Base-by-base conservation (phyloP, 2,329 filamentous ascomycete species). In the Amauroascus niger region DNA sequence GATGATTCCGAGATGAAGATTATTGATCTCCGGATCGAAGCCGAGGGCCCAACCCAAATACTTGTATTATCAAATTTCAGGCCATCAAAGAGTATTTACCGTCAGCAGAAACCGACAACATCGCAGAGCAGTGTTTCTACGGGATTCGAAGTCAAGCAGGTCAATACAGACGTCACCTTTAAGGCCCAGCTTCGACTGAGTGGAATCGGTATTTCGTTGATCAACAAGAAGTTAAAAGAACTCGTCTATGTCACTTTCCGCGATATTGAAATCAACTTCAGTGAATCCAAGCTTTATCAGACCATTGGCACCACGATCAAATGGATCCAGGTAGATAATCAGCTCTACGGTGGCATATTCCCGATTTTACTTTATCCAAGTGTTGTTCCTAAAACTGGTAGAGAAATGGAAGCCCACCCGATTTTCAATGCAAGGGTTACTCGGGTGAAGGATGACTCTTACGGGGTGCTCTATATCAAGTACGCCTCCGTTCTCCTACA, bases 271-370 rank as follows among this genome's bases (percentile, higher is more conserved):
- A 73, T 98, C 59, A 89, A 90, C 57, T 95, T 93, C 69, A 88
- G 83, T 53, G 93, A 98, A 64, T 97, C 93, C n/a, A 80, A 83
- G 16, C 75, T 96, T 14, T 95, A 95, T 65, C 93, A 98, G 70
- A 97, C 89, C 0, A 72, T 96, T 57, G 91, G 88, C 46, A 76
- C 93, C 49, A 87, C 88, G 0, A 85, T 97, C 67, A 97, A 98
- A 69, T 98, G 94, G 94, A 93, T 98, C 26, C 93, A 98, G 70
- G 87, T 98, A 62, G 93, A 98, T 71, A 98, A 98, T 63, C 93
- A 98, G 69, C 80, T 98, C 13, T 98, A 98, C 64, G 94, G 94
- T 26, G 93, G 94, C 24, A 90, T 98, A 61, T 98, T 98, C 77
- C 93, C 93, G 0, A 95, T 98, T 72, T 82, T 98, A 28, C 77